These are phyloP conservation scores for Harrya chromipes DNA, from an alignment of 768 basidiomycete species.

Conservation along the genomic window DNA sequence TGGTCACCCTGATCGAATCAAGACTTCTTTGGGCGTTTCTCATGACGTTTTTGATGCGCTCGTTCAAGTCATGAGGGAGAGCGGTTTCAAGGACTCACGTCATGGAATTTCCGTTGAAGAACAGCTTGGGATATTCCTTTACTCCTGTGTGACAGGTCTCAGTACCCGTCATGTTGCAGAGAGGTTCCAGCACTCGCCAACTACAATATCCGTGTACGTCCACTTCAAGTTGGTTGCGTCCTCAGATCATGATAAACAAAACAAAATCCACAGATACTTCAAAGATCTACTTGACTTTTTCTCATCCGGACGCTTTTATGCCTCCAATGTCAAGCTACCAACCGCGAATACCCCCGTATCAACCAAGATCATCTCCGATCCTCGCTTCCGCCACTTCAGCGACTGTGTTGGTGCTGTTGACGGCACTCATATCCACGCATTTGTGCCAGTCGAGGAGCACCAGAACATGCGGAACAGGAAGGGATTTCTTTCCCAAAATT, in stretches of 20 bases:
- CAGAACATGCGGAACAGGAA: too few species aligned
- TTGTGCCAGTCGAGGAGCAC: not conserved
- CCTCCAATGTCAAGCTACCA: not conserved
- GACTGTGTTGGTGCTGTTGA: slow-evolving; percentile 10
- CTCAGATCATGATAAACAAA: too few species aligned
- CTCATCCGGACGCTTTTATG: slow-evolving; percentile 1
- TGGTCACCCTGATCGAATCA: slow-evolving; percentile 3
- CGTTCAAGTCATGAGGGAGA: too few species aligned
- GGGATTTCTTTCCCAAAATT: too few species aligned
- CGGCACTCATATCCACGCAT: slow-evolving; percentile 2
- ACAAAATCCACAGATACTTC: slow-evolving; percentile 11
- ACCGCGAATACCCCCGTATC: not conserved
- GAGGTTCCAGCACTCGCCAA: slow-evolving; percentile 7
- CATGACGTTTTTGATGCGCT: not conserved
- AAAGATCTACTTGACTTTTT: slow-evolving; percentile 5
- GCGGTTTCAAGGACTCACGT: not conserved
- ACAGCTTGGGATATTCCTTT: slow-evolving; percentile 12
- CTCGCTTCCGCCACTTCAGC: not conserved
- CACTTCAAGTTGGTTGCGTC: too few species aligned
- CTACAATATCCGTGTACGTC: not conserved
- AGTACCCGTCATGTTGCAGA: slow-evolving; percentile 5
- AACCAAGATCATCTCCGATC: not conserved
- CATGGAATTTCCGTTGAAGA: slow-evolving; percentile 5
- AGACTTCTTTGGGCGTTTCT: not conserved
- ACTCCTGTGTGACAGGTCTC: slow-evolving; percentile 10